phyloP scores from a whole-genome alignment of 768 basidiomycete species.

The Suillus fuscotomentosus region DNA sequence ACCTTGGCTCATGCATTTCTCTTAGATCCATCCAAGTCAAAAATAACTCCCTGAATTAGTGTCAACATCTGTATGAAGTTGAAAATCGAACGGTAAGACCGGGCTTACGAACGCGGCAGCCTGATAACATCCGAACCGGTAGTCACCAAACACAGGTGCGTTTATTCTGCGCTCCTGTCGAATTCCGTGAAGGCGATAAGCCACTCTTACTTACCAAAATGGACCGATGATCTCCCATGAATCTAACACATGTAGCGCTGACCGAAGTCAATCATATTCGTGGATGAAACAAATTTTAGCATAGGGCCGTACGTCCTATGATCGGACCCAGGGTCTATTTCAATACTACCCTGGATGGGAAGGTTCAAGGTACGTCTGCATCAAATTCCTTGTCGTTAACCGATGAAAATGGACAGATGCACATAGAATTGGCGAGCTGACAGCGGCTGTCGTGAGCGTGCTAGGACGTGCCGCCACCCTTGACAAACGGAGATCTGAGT shows the following conservation, averaged over 20 bases:
- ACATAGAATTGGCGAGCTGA: conserved; percentile 84
- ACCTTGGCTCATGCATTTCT: not conserved
- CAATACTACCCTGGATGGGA: conserved; percentile 84
- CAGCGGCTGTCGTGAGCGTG: conserved; percentile 92
- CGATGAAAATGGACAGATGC: conserved; percentile 99
- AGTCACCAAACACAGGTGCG: not conserved
- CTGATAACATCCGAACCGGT: not conserved
- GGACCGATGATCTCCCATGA: not conserved
- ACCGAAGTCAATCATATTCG: not conserved
- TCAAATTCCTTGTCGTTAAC: conserved; percentile 86
- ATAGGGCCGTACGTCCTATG: conserved; percentile 81
- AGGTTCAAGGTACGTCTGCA: conserved; percentile 54
- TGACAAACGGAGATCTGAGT: conserved; percentile 72
- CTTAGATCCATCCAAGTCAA: not conserved
- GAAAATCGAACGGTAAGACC: not conserved
- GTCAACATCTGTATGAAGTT: not conserved
- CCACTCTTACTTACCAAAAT: not conserved
- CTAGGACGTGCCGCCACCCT: conserved; percentile 83
- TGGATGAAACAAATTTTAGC: not conserved
- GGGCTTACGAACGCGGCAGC: not conserved
- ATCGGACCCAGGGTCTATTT: conserved; percentile 80
- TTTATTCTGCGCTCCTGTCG: not conserved
- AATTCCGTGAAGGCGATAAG: not conserved
- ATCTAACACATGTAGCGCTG: not conserved
- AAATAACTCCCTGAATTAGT: not conserved